Evolutionary conservation across 1,139 yeast genomes (phyloP).

Genomic region (Wickerhamomyces sp.): DNA sequence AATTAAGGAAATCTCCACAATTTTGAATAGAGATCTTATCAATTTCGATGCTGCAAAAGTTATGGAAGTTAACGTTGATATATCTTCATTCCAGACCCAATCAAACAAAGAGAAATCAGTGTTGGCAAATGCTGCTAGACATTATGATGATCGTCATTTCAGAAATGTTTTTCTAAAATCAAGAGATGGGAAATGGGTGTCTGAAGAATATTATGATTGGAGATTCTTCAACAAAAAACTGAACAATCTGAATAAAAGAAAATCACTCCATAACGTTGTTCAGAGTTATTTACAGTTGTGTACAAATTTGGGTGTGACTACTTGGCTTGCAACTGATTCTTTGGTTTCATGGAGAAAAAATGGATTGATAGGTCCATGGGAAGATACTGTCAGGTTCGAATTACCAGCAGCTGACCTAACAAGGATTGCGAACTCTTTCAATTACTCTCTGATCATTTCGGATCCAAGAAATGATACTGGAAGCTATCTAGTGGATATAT

Average conservation of each 20-base stretch:
- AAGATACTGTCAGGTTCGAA: constrained; percentile 46
- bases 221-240: constrained; percentile 33
- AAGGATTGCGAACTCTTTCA: constrained; percentile 37
- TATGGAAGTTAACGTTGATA: constrained; percentile 15
- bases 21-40: constrained; percentile 24
- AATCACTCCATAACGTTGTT: constrained; percentile 37
- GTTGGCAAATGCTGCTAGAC: constrained; percentile 26
- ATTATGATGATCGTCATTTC: constrained; percentile 25
- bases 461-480: constrained; percentile 38
- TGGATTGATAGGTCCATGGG: constrained; percentile 52
- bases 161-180: constrained; percentile 25
- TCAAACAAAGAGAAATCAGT: constrained; percentile 23
- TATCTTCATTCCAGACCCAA: constrained; percentile 19
- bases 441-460: constrained; percentile 40
- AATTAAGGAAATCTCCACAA: constrained; percentile 20
- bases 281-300: constrained; percentile 45
- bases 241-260: constrained; percentile 33
- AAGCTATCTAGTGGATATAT: constrained; percentile 42
- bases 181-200: constrained; percentile 24
- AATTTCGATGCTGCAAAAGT: constrained; percentile 19
- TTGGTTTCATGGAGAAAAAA: constrained; percentile 51
- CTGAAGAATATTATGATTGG: constrained; percentile 36
- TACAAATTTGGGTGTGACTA: constrained; percentile 34
- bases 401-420: constrained; percentile 39
- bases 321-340: constrained; percentile 52